Percentiles rank a stretch among this genome's conserved stretches.
Conservation (phyloP, 2,329 filamentous ascomycete species). For the Metarhizium guizhouense region DNA sequence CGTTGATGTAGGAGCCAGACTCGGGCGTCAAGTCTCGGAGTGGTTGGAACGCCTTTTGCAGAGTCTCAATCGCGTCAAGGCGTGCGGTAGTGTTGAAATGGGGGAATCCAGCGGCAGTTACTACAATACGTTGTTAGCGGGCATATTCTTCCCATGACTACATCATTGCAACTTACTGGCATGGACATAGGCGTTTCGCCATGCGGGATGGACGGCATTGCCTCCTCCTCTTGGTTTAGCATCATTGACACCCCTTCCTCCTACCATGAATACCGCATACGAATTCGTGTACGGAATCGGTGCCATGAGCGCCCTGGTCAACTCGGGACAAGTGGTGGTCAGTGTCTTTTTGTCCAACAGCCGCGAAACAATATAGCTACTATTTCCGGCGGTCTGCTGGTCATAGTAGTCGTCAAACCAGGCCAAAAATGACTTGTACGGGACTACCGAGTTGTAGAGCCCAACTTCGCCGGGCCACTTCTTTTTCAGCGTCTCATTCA, state of each 20-base stretch:
- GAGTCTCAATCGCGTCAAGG: not conserved
- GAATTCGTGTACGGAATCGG: no score
- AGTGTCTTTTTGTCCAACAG: not conserved
- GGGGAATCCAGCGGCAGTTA: not conserved
- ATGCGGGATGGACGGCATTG: not conserved
- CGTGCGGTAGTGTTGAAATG: not conserved
- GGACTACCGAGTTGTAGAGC: not conserved
- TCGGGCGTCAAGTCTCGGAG: conserved; percentile 21
- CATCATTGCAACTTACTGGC: no score
- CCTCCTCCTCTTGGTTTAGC: not conserved
- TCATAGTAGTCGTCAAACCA: not conserved
- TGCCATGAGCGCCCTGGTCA: no score
- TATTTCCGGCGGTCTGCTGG: not conserved
- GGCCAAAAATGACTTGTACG: not conserved
- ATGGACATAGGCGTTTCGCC: not conserved
- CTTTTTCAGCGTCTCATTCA: not conserved
- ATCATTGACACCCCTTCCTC: not conserved
- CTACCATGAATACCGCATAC: not conserved
- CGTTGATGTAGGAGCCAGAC: conserved; percentile 34
- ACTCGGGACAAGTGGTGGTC: not conserved
- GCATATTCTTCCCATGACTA: no score
- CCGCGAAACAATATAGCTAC: not conserved
- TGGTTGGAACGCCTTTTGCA: not conserved
- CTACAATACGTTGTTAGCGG: not conserved
- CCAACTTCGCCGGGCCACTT: not conserved